Conservation (phyloP, 345 rosid species). For the Nasturtium officinale region DNA sequence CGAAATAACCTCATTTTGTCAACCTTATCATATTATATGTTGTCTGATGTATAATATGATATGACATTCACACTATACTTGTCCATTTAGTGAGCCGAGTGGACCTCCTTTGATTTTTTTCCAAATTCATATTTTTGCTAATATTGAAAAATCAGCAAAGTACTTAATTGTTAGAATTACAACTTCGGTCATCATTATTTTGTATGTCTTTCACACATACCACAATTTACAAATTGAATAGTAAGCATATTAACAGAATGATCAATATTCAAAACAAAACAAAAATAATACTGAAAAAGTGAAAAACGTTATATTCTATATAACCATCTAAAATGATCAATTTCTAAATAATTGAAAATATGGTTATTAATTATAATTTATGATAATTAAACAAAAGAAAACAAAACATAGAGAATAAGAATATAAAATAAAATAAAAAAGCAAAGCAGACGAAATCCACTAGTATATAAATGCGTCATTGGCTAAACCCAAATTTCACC, state of each 20-base stretch:
- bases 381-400: not conserved
- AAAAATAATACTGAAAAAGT: too few relatives aligned
- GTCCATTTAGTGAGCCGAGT: slow-evolving; percentile 21
- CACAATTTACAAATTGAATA: not conserved
- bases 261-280: not conserved
- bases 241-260: too few relatives aligned
- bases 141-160: not conserved
- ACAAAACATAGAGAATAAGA: not conserved
- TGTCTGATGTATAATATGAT: slow-evolving; percentile 9
- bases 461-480: slow-evolving; percentile 40
- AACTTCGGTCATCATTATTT: slow-evolving; percentile 5
- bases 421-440: not conserved
- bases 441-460: slow-evolving; percentile 1
- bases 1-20: not conserved
- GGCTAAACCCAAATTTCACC: slow-evolving; percentile 7
- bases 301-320: not conserved
- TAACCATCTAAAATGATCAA: not conserved
- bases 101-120: slow-evolving; percentile 8
- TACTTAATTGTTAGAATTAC: not conserved
- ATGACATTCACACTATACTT: slow-evolving; percentile 13
- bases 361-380: not conserved
- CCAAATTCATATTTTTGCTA: not conserved
- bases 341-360: too few relatives aligned
- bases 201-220: not conserved
- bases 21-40: slow-evolving; percentile 35